Base-by-base conservation (phyloP, 257 asterid species). In the Solanum infundibuliforme region DNA sequence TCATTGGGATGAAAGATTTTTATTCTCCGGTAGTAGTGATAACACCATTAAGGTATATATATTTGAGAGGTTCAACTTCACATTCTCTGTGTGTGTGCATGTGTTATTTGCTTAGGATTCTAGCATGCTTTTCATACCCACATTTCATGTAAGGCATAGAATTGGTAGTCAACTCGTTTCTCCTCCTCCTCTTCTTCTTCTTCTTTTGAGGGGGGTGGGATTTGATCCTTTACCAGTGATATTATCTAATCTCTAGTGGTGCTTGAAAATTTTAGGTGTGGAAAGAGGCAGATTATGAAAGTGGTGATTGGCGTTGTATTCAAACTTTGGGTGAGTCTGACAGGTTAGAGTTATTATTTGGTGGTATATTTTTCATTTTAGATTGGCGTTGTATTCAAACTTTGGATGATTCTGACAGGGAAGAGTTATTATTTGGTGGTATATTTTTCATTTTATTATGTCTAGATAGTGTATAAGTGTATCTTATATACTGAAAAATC, bases 361-460 rank as follows among this genome's bases (percentile, higher is more conserved):
- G 82, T 34, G 81, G 18, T 73, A 73, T 14, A 73, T 73, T 73
- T 41, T 41, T 41, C 46, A 41, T 41, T 41, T 41, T 41, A 10
- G 98, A 94, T 89, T 97, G 99, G 99, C 90, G 86, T 34, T 97
- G 99, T 85, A 85, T 91, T 89, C 99, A 97, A 89, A 97, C 98
- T 18, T 85, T 97, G 89, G 87, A 90, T 82, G 96, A 94, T 92
- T 89, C 95, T 85, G 91, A 76, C 92, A 88, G 95, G 99, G 96
- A 91, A 48, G 60, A 48, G 2, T 79, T 79, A 25, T 43, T 27
- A 62, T 36, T 75, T 68, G 83, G 83, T 36, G 83, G 20, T 74
- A 74, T 16, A 74, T 74, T 74, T 46, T 46, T 46, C 58, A 46
- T 46, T 46, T 46, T 46, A 13, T 48, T 38, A 23, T 75, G 55